These are phyloP conservation scores for Fragaria vesca DNA, from an alignment of 306 rosid species.

Conservation along the genomic window DNA sequence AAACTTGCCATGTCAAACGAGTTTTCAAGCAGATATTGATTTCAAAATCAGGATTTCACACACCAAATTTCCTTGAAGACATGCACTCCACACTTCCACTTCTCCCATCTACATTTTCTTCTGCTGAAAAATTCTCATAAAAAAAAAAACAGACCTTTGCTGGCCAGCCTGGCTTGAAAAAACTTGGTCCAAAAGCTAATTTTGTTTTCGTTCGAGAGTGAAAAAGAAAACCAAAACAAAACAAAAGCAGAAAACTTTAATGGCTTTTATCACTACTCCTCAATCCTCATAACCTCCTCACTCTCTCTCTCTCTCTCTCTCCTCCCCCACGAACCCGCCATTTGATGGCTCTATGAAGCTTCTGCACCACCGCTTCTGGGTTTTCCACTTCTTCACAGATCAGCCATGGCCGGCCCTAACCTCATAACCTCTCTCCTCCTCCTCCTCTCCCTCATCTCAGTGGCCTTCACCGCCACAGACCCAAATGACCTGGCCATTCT, in stretches of 20 bases:
- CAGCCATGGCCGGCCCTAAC: slow-evolving; percentile 39
- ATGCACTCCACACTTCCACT: neutral
- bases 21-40: neutral
- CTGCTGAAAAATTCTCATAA: neutral
- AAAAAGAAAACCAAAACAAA: neutral
- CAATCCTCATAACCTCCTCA: neutral
- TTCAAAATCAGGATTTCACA: slow-evolving; percentile 8
- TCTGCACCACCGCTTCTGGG: slow-evolving; percentile 11
- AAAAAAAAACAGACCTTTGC: neutral
- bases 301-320: neutral
- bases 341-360: slow-evolving; percentile 26
- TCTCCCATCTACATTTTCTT: neutral
- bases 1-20: too few species aligned
- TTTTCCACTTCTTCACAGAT: slow-evolving; percentile 19
- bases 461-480: slow-evolving; percentile 45
- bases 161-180: slow-evolving; percentile 2
- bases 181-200: slow-evolving; percentile 16
- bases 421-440: slow-evolving; percentile 13
- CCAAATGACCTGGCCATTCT: slow-evolving; percentile 64
- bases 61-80: neutral
- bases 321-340: slow-evolving; percentile 21
- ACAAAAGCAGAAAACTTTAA: neutral
- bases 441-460: slow-evolving; percentile 26
- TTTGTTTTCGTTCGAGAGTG: neutral
- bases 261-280: neutral